These are phyloP conservation scores for Colletotrichum sp. DNA, from an alignment of 2,329 filamentous ascomycete genomes.

Conservation along the genomic window DNA sequence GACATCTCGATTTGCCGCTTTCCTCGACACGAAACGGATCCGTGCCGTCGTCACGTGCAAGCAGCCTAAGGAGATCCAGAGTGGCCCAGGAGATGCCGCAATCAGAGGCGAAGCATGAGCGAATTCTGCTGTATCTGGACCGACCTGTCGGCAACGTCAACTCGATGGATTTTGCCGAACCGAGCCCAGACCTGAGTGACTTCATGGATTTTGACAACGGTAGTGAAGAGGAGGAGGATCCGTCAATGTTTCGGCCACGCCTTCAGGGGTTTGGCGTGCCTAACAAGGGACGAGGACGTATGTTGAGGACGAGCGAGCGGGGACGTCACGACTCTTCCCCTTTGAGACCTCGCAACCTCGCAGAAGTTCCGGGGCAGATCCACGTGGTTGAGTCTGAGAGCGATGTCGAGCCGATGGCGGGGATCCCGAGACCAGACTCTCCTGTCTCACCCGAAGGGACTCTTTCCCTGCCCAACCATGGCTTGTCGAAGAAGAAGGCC, in stretches of 20 bases:
- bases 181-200: conserved; percentile 42
- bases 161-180: conserved; percentile 32
- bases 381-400: conserved; percentile 23
- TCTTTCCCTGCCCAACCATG: background rate
- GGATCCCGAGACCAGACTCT: conserved; percentile 43
- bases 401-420: conserved; percentile 24
- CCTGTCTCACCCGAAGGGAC: conserved; percentile 25
- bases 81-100: background rate
- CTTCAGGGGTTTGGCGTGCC: background rate
- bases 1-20: background rate
- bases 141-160: conserved; percentile 27
- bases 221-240: conserved; percentile 23
- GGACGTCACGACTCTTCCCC: conserved; percentile 7
- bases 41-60: background rate
- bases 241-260: background rate
- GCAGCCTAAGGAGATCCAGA: background rate
- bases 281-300: background rate
- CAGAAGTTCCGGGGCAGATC: background rate
- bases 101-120: conserved; percentile 28
- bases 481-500: conserved; percentile 39
- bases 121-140: conserved; percentile 35
- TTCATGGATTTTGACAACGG: conserved; percentile 38
- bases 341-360: background rate
- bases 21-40: background rate
- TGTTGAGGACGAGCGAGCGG: background rate